Conservation (phyloP, 2,329 filamentous ascomycete genomes). For the Calonectria montana region DNA sequence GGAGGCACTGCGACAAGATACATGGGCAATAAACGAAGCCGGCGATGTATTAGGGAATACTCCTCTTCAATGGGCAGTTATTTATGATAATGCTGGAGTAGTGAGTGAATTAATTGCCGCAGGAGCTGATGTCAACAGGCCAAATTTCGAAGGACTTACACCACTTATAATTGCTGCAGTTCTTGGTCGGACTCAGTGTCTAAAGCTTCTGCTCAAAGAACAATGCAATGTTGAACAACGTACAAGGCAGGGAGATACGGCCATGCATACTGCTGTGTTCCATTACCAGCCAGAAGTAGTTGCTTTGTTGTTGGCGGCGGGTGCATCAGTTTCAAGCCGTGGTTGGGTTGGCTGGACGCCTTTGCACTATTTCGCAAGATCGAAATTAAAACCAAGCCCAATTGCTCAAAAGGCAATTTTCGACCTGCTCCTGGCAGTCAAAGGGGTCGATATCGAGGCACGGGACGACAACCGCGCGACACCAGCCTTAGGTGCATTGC, state of each 20-base stretch:
- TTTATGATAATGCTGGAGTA: background rate
- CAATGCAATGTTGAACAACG: background rate
- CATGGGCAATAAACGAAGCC: background rate
- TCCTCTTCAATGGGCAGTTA: background rate
- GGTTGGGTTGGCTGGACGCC: background rate
- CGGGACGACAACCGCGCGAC: background rate
- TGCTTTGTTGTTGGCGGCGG: background rate
- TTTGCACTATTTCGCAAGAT: background rate
- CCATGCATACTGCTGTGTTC: background rate
- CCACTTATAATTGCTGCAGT: background rate
- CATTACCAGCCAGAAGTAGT: background rate
- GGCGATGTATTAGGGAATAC: background rate
- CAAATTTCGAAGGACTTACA: background rate
- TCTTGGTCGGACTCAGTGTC: background rate
- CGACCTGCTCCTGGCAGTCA: background rate
- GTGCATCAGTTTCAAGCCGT: background rate
- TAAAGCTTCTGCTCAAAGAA: background rate
- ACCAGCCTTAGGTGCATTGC: background rate
- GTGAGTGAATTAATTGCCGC: background rate
- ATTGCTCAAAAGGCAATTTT: background rate
- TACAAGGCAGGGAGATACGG: background rate
- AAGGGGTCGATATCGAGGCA: background rate
- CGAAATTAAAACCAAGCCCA: fast-evolving
- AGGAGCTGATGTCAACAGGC: background rate
- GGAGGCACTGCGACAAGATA: background rate